Evolutionary conservation across 2,329 filamentous ascomycete species (phyloP), one percentile per base, ranked within the genome.

Genomic region (Aspergillus hortae): DNA sequence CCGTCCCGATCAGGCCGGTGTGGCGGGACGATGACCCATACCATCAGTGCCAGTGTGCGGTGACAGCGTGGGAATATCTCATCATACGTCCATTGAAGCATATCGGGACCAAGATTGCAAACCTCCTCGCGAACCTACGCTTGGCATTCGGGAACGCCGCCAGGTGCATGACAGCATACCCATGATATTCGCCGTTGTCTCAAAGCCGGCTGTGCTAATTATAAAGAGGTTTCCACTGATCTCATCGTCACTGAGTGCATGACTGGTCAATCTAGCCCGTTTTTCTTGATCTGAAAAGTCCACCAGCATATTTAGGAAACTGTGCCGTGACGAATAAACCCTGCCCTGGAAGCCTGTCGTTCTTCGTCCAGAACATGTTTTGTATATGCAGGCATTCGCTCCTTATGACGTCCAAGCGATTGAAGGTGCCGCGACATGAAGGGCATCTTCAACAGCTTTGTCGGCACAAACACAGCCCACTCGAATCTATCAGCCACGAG

Each of bases 1-100:
- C 92, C 57, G 89, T 95, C 56, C 94, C 94, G 72, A 97, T 96
- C 49, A 90, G 88, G 44, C 82, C 85, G 33, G 92, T 97, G 17
- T 17, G 4, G n/a, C 40, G 35, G 35, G 11, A 15, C 6, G 35
- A 40, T 6, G 7, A 10, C 48, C 17, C 62, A 54, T 61, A 77
- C 70, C 76, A 82, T 79, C n/a, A 81, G 54, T 11, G 77, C 76
- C 36, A 79, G 60, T 30, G 68, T 69, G 1, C 80, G 70, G 21
- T 68, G 68, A 30, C 77, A 66, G 48, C 64, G 69, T 1, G 78
- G 75, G 56, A 74, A 81, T 0, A 69, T 57, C 1, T 68, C 61
- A 2, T 68, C 63, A 56, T 83, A 82, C 3, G 74, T 67, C 46
- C 69, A 60, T 2, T 60, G 53, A 2, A 63, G 64, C 3, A 54